Conservation (phyloP, 352 stramenopile species). For the Phytophthora europaea region DNA sequence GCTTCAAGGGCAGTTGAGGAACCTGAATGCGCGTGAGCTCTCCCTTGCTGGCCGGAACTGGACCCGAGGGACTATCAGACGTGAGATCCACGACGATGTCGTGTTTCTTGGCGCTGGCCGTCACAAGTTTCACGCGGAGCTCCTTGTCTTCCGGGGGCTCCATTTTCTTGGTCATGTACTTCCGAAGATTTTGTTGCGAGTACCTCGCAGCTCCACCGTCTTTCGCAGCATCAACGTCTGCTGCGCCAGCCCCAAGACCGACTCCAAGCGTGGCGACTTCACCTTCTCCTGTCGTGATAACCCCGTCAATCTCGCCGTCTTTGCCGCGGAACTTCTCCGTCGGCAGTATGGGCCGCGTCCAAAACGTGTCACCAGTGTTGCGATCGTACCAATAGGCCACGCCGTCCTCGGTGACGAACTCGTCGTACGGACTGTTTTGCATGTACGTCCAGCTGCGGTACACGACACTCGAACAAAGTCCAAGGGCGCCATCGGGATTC, state of each 20-base stretch:
- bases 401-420: constrained; percentile 93
- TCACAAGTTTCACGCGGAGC: constrained; percentile 57
- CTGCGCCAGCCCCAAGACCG: constrained; percentile 34
- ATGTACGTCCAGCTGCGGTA: constrained; percentile 95
- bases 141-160: constrained; percentile 77
- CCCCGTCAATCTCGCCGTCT: constrained; percentile 85
- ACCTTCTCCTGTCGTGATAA: constrained; percentile 74
- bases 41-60: constrained; percentile 16
- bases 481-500: constrained; percentile 77
- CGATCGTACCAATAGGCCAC: constrained; percentile 93
- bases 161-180: constrained; percentile 90
- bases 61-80: background rate
- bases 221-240: constrained; percentile 37
- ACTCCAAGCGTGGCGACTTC: constrained; percentile 82
- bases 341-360: constrained; percentile 88
- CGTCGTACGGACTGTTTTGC: constrained; percentile 86
- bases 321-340: constrained; percentile 79
- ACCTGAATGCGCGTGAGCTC: constrained; percentile 70
- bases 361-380: constrained; percentile 90
- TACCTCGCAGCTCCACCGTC: constrained; percentile 52
- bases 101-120: constrained; percentile 72
- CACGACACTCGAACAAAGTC: constrained; percentile 85
- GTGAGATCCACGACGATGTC: constrained; percentile 60
- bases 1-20: constrained; percentile 57
- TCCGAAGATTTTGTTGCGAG: constrained; percentile 77